Percentiles rank a stretch among this genome's conserved stretches.
Evolutionary conservation across 2,329 filamentous ascomycete genomes (phyloP).

Genomic region (Fusarium aywerte): DNA sequence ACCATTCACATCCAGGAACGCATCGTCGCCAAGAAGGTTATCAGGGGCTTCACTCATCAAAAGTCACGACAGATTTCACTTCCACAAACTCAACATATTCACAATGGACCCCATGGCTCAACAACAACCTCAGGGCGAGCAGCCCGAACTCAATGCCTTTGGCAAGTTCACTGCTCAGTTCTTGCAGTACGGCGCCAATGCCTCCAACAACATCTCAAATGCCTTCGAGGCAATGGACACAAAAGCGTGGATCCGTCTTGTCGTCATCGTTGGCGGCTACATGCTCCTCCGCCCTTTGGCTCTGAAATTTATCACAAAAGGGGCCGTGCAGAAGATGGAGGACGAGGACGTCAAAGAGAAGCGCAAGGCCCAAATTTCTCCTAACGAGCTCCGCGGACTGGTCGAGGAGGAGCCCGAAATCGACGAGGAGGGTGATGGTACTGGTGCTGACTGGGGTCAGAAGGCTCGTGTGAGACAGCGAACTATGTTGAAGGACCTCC

Average conservation of each 20-base stretch:
- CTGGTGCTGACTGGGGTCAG: conserved; percentile 72
- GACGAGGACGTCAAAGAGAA: conserved; percentile 64
- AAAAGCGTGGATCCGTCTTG: conserved; percentile 72
- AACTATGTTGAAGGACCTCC: conserved; percentile 71
- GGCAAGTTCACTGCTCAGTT: conserved; percentile 50
- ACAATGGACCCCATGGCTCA: conserved; percentile 44
- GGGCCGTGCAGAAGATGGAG: conserved; percentile 72
- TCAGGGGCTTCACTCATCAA: neutral
- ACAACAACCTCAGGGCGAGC: conserved; percentile 42
- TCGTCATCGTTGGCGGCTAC: conserved; percentile 79
- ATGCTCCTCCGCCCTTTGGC: conserved; percentile 78
- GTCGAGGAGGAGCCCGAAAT: conserved; percentile 64
- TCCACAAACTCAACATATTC: neutral
- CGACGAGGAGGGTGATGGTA: conserved; percentile 58
- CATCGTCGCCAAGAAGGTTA: neutral
- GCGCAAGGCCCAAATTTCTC: conserved; percentile 67
- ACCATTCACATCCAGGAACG: neutral
- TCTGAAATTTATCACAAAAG: conserved; percentile 71
- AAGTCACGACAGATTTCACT: neutral
- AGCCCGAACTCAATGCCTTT: conserved; percentile 49
- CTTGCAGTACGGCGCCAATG: conserved; percentile 52
- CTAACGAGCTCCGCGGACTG: conserved; percentile 72
- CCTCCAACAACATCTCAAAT: conserved; percentile 60
- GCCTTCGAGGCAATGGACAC: conserved; percentile 63
- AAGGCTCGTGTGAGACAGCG: conserved; percentile 76